Evolutionary conservation across 2,329 filamentous ascomycete genomes (phyloP).

Genomic region (Cladosporium halotolerans): DNA sequence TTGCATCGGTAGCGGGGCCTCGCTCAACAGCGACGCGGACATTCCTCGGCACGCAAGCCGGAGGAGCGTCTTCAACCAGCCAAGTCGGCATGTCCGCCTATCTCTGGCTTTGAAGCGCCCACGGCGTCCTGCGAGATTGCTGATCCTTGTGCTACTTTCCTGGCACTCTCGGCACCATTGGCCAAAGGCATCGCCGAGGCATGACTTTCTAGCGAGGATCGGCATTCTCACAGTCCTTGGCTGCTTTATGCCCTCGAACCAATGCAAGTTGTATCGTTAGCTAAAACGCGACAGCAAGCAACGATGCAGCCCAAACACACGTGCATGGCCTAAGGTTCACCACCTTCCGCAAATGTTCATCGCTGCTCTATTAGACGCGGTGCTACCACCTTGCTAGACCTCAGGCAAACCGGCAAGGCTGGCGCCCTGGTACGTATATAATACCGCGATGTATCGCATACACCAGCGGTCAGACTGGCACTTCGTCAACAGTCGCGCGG

Average conservation of each 20-base stretch:
- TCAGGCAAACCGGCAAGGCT: too few relatives aligned
- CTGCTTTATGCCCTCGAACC: not conserved
- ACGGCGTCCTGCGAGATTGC: not conserved
- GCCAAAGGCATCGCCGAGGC: constrained; percentile 1
- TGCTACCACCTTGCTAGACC: too few relatives aligned
- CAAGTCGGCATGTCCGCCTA: not conserved
- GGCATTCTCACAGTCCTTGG: constrained; percentile 3
- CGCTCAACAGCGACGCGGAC: too few relatives aligned
- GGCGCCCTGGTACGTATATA: too few relatives aligned
- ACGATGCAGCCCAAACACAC: constrained; percentile 3
- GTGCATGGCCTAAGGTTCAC: constrained; percentile 2
- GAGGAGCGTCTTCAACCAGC: not conserved
- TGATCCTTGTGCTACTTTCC: constrained; percentile 1
- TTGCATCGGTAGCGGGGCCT: too few relatives aligned
- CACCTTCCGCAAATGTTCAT: not conserved
- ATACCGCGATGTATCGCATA: too few relatives aligned
- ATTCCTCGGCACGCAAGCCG: too few relatives aligned
- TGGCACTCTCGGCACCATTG: not conserved
- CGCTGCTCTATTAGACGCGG: not conserved
- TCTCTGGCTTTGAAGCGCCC: not conserved
- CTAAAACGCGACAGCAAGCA: constrained; percentile 1
- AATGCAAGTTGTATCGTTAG: constrained; percentile 3
- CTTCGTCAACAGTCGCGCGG: too few relatives aligned
- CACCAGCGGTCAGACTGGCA: too few relatives aligned
- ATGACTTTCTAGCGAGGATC: not conserved